Base-by-base conservation (phyloP, 1,139 yeast genomes). In the Zygoascus sp. region DNA sequence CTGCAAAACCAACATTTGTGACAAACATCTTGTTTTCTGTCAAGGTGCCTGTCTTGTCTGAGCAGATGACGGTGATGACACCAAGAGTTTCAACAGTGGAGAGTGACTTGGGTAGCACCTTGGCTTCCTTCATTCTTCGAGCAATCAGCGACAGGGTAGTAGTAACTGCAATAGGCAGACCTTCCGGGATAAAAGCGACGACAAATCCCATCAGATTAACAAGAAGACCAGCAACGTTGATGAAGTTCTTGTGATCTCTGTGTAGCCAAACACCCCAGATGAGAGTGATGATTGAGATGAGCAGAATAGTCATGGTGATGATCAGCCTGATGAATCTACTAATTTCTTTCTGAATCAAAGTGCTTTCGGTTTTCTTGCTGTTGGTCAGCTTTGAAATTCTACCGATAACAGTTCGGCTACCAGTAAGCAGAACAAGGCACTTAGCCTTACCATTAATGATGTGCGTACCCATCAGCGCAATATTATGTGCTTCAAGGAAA, bases 21-120 rank as follows among this genome's bases (percentile, higher is more conserved):
- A 75, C 78, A 55, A 68, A 61, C 79, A 75, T 75, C 46, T 71
- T 69, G 49, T 77, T 77, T 51, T 71, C 70, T 10, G 80, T 76
- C 51, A 76, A 65, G 7, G 80, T 76, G 39, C 80, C 80, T 8
- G 80, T 76, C 54, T 76, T 76, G 59, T 76, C 80, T 2, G 78
- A 74, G 55, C 79, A 75, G 46, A 75, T 64, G 48, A 75, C 77
- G 47, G 72, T 69, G 42, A 75, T 74, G 17, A 77, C 74, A 21
- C 80, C 80, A 45, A 76, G 62, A 17, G 80, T 76, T 53, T 76
- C 80, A 27, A 88, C 96, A 59, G 89, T 81, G 10, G 96, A 94
- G 52, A 88, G 72, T 61, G 72, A 67, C 52, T 77, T 69, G 32
- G 75, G 75, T 54, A 76, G 65, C 20, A 75, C 75, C 51, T 72